A percentile compares a stretch with the other conserved stretches of the same genome.
These are phyloP conservation scores for Phytopythium kandeliae DNA, from an alignment of 352 stramenopile species.

Conservation along the genomic window DNA sequence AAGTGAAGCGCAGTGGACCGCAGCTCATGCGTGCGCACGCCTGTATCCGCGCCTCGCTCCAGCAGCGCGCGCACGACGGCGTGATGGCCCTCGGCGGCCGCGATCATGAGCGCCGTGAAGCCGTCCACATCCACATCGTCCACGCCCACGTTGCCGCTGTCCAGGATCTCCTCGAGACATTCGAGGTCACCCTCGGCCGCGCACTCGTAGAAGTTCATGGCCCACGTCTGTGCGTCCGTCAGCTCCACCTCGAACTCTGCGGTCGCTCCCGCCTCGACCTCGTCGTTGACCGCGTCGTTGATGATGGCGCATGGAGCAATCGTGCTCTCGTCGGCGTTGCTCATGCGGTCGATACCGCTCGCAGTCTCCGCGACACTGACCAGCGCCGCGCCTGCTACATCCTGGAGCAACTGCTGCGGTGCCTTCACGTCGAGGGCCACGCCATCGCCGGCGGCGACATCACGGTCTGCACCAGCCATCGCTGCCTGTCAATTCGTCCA, in stretches of 20 bases:
- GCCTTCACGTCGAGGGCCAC: too few relatives aligned
- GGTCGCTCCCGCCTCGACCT: conserved; percentile 51
- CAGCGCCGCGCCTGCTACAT: too few relatives aligned
- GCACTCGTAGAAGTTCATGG: conserved; percentile 69
- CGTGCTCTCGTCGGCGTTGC: background rate
- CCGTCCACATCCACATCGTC: conserved; percentile 79
- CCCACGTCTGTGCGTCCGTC: conserved; percentile 43
- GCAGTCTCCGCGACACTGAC: too few relatives aligned
- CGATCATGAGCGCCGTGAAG: conserved; percentile 84
- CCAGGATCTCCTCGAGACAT: conserved; percentile 54
- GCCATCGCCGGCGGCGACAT: too few relatives aligned
- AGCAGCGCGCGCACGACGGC: conserved; percentile 55
- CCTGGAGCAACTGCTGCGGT: too few relatives aligned
- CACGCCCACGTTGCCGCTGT: conserved; percentile 45
- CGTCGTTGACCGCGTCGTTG: conserved; percentile 7
- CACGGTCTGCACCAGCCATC: too few relatives aligned
- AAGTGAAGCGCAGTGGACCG: conserved; percentile 75
- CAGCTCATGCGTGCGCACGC: conserved; percentile 63
- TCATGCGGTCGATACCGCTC: too few relatives aligned
- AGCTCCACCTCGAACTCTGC: conserved; percentile 67
- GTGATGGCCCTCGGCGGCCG: conserved; percentile 60
- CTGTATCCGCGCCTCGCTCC: conserved; percentile 46
- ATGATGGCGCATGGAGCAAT: too few relatives aligned
- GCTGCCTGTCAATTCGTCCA: too few relatives aligned
- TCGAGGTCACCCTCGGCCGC: conserved; percentile 62